Evolutionary conservation across 805 yeast species (phyloP).

Genomic region (Novakomyces olei): DNA sequence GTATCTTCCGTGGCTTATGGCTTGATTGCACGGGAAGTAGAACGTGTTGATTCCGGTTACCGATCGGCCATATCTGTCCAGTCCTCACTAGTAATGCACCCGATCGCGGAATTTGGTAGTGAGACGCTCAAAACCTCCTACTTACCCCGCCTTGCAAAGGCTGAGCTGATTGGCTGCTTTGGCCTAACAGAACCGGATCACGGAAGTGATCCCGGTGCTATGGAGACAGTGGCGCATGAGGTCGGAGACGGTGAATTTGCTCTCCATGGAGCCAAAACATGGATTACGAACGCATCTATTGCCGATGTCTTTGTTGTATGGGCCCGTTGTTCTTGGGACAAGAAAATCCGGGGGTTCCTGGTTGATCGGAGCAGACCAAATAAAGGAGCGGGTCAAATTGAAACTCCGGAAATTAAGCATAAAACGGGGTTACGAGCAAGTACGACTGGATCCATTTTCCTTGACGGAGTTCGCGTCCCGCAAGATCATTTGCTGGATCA

Average conservation of each 20-base stretch:
- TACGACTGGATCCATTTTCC: slow-evolving; percentile 22
- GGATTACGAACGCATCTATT: slow-evolving; percentile 27
- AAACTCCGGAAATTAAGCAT: slow-evolving; percentile 21
- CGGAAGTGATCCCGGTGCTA: slow-evolving; percentile 36
- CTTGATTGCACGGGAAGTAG: slow-evolving; percentile 23
- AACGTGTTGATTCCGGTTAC: slow-evolving; percentile 22
- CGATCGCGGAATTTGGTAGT: slow-evolving; percentile 20
- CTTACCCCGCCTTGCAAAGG: slow-evolving; percentile 20
- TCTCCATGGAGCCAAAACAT: slow-evolving; percentile 21
- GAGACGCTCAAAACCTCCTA: slow-evolving; percentile 21
- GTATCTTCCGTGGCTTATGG: slow-evolving; percentile 23
- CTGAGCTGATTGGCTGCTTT: slow-evolving; percentile 33
- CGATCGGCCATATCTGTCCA: slow-evolving; percentile 25
- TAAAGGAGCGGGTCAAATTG: slow-evolving; percentile 15
- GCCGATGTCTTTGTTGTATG: slow-evolving; percentile 22
- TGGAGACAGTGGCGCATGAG: slow-evolving; percentile 33
- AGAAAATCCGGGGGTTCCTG: slow-evolving; percentile 22
- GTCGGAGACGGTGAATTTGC: slow-evolving; percentile 21
- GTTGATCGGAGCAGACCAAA: too few relatives aligned
- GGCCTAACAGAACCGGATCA: slow-evolving; percentile 47
- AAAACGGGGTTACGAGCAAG: slow-evolving; percentile 21
- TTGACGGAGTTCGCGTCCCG: slow-evolving; percentile 24
- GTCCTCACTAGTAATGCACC: slow-evolving; percentile 24
- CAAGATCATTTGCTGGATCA: slow-evolving; percentile 20
- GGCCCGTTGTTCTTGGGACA: slow-evolving; percentile 21